phyloP scores from a whole-genome alignment of 2,329 filamentous ascomycete genomes.

The Alternaria triticina region DNA sequence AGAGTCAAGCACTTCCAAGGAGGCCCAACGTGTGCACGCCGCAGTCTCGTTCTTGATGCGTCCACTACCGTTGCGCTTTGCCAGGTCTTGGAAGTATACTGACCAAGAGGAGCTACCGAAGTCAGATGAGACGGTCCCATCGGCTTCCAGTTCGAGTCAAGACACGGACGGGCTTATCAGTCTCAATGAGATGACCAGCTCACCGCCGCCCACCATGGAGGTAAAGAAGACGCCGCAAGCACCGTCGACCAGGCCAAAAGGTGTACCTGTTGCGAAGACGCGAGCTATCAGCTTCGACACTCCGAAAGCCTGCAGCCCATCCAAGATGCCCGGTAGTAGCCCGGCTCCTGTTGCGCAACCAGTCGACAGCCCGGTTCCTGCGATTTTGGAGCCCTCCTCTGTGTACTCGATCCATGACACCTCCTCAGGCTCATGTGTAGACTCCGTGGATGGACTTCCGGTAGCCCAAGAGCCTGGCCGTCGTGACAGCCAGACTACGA shows the following conservation, averaged over 20 bases:
- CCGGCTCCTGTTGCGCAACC: slow-evolving; percentile 11
- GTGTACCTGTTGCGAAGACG: slow-evolving; percentile 7
- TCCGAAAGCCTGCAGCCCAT: slow-evolving; percentile 8
- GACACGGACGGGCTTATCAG: background rate
- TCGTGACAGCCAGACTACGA: slow-evolving; percentile 45
- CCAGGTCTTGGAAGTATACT: slow-evolving; percentile 16
- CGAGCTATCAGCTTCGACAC: slow-evolving; percentile 2
- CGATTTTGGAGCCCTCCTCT: slow-evolving; percentile 26
- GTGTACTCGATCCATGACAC: slow-evolving; percentile 33
- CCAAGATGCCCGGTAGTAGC: slow-evolving; percentile 4
- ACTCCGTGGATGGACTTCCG: slow-evolving; percentile 17
- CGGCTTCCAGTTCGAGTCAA: slow-evolving; percentile 1
- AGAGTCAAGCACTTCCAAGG: slow-evolving; percentile 42
- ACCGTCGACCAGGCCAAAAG: slow-evolving; percentile 14
- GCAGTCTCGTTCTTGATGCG: slow-evolving; percentile 37
- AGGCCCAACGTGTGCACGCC: slow-evolving; percentile 37
- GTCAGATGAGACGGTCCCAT: slow-evolving; percentile 3
- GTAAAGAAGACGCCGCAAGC: slow-evolving; percentile 18
- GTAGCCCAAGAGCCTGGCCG: slow-evolving; percentile 16
- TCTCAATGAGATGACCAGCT: background rate
- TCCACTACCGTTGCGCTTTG: slow-evolving; percentile 22
- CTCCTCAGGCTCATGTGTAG: slow-evolving; percentile 19
- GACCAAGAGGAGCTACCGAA: slow-evolving; percentile 11
- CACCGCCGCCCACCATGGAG: slow-evolving; percentile 7
- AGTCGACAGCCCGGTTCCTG: slow-evolving; percentile 19